Evolutionary conservation across 2,329 filamentous ascomycete genomes (phyloP).

Genomic region (Colletotrichum lentis): DNA sequence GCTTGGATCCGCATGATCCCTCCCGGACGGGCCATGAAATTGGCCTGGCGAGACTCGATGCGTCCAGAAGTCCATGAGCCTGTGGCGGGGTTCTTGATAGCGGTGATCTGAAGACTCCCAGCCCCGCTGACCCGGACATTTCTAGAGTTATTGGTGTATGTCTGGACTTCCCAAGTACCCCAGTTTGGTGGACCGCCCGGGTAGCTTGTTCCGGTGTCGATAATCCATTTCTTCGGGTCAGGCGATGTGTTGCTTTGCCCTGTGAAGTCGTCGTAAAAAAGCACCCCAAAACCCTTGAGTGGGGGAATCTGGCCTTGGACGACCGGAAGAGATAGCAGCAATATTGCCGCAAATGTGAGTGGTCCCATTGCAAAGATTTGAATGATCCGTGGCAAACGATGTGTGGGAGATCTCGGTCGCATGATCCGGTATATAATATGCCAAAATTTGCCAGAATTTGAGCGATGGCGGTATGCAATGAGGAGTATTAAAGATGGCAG

Average conservation of each 20-base stretch:
- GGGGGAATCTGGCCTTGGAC: slow-evolving; percentile 20
- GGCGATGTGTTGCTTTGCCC: slow-evolving; percentile 49
- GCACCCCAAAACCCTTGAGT: slow-evolving; percentile 45
- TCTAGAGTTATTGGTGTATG: slow-evolving; percentile 51
- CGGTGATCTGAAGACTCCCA: slow-evolving; percentile 55
- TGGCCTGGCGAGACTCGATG: slow-evolving; percentile 50
- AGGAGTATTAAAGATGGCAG: too few species aligned
- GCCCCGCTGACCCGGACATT: slow-evolving; percentile 61
- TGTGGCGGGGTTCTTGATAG: slow-evolving; percentile 48
- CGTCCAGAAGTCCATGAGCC: slow-evolving; percentile 55
- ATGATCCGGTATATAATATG: neutral
- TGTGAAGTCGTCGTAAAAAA: slow-evolving; percentile 56
- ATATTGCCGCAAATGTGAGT: neutral
- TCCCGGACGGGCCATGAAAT: slow-evolving; percentile 48
- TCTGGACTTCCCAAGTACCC: slow-evolving; percentile 59
- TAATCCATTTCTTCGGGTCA: slow-evolving; percentile 54
- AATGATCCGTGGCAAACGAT: neutral
- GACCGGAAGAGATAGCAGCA: neutral
- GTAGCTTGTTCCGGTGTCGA: slow-evolving; percentile 54
- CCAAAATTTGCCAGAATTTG: neutral
- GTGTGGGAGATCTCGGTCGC: neutral
- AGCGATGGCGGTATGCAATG: neutral
- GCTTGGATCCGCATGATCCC: slow-evolving; percentile 50
- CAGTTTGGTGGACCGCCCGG: slow-evolving; percentile 54
- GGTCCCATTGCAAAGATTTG: neutral